Base-by-base conservation (phyloP, 2,329 filamentous ascomycete genomes). In the Sporothrix protearum region DNA sequence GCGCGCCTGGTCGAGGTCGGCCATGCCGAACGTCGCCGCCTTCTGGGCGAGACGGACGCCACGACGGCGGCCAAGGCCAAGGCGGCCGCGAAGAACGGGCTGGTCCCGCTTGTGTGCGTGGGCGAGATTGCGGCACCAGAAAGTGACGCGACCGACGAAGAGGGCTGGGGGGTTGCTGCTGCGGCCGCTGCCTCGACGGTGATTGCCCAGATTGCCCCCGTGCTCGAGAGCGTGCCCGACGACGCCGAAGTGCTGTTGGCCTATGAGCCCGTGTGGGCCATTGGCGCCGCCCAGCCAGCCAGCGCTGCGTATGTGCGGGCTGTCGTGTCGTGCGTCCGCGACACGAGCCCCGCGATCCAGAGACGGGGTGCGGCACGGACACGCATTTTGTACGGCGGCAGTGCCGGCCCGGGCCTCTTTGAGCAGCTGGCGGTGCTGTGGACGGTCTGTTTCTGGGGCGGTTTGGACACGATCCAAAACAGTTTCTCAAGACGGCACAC, bases 261-360 rank as follows among this genome's bases (percentile, higher is more conserved):
- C 0, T 96, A 96, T 78, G 93, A 96, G 82, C 93, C 93, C 8
- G 92, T 96, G 1, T 96, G 93, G 93, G 93, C 93, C 0, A 96
- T 96, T 79, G 93, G 93, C 0, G 89, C 92, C 10, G 83, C 86
- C 1, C 83, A 90, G 76, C 92, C 93, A 2, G 93, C 93, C 0
- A 85, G 85, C 8, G 86, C 89, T 22, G 89, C 90, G 73, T 90
- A 96, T 78, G 91, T 96, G 0, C 85, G 90, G 3, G 86, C 84
- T 49, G 92, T 96, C 1, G 89, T 91, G 19, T 85, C 85, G 76
- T 87, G 87, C 22, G 84, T 94, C 66, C 85, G 90, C 70, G 77
- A 77, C 6, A 79, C 87, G 12, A 84, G 87, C 33, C 82, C 86
- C 69, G 81, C 88, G 7, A 80, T 80, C 72, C 77, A 77, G 25